Base-by-base conservation (phyloP, 495 filamentous ascomycete genomes). In the Penicillium chermesinum region DNA sequence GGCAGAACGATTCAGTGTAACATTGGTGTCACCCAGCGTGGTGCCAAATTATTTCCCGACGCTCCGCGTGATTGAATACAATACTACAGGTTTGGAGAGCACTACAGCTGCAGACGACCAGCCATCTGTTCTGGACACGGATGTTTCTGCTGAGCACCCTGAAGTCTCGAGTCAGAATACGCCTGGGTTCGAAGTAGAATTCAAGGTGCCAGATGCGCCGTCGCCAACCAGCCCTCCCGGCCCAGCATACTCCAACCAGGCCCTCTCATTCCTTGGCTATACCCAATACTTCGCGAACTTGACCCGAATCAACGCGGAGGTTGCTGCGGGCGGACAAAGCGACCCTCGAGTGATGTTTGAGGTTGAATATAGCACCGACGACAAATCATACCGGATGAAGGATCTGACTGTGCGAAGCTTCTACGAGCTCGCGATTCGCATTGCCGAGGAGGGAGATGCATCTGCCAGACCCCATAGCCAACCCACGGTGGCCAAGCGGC, bases 241-340 rank as follows among this genome's bases (percentile, higher is more conserved):
- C 1, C 93, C 93, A 0, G 94, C 88, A 2, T 97, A 99, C 65
- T 91, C 85, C 2, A 82, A 86, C 21, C 94, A 99, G 62, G 68
- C 88, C 0, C 72, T 95, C 18, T 84, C 87, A 0, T 70, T 86
- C 50, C 73, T 87, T 2, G 75, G 85, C 8, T 96, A 86, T 60
- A 90, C 82, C 3, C 93, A 99, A 55, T 96, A 94, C 69, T 95
- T 77, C 63, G 89, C 91, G 36, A 99, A 99, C 67, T 71, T 99
- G 2, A 96, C 94, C 0, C 67, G 77, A 49, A 84, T 94, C 71
- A 94, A 97, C 62, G 84, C 83, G 37, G 75, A 83, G 55, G 71
- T 78, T 48, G 48, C 48, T 2, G 39, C 55, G 3, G 8, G 38
- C 30, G 16, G 43, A 52, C 38, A 15, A n/a, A 51, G 80, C 22